Evolutionary conservation across 805 yeast genomes (phyloP).

Genomic region (Sugiyamaella mastotermitis): DNA sequence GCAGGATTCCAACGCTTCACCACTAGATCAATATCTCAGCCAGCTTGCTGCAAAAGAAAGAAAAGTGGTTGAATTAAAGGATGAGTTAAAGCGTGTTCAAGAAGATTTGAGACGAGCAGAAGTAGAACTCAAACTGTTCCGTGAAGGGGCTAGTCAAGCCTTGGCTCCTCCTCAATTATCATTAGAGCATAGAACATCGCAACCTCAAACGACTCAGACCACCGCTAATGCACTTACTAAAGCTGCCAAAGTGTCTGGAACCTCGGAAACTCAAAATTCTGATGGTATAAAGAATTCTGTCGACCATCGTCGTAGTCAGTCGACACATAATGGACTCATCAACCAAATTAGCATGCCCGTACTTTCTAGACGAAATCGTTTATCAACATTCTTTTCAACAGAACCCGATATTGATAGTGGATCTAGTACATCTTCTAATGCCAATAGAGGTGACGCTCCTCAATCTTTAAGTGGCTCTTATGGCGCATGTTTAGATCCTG

Average conservation of each 20-base stretch:
- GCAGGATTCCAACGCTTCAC: too few relatives aligned
- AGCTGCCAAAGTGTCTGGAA: not conserved
- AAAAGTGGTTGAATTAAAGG: constrained; percentile 31
- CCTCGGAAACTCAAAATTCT: not conserved
- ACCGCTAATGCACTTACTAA: not conserved
- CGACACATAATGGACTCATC: not conserved
- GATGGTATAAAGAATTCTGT: too few relatives aligned
- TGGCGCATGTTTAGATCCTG: constrained; percentile 11
- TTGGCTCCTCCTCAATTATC: constrained; percentile 10
- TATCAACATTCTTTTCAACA: not conserved
- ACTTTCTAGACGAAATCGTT: not conserved
- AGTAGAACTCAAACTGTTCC: constrained; percentile 27
- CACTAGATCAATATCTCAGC: constrained; percentile 23
- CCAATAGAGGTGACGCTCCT: too few relatives aligned
- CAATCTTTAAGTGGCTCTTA: too few relatives aligned
- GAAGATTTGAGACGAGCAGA: constrained; percentile 32
- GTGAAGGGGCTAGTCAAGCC: constrained; percentile 21
- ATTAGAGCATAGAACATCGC: not conserved
- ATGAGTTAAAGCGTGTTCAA: constrained; percentile 24
- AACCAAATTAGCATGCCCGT: not conserved
- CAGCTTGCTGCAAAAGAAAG: constrained; percentile 35
- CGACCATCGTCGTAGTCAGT: too few relatives aligned
- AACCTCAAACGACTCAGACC: not conserved
- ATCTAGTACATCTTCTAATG: not conserved
- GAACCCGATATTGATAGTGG: not conserved